Evolutionary conservation across 202 grass and related monocot genomes (phyloP).

Genomic region (Panicum virgatum): DNA sequence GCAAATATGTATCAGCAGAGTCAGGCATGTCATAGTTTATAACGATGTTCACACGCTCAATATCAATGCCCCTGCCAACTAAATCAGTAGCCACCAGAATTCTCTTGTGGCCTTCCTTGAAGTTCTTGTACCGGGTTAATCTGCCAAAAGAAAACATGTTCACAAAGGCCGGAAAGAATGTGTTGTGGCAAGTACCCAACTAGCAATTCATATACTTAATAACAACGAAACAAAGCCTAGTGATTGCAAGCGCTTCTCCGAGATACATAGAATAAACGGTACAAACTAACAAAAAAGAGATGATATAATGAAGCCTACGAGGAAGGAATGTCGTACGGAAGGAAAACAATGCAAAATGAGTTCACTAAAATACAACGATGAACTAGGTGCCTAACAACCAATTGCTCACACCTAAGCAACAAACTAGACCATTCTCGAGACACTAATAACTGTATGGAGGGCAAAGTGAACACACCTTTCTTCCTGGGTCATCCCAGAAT

Average conservation of each 20-base stretch:
- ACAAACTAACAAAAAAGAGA: too few relatives aligned
- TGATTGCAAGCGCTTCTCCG: too few relatives aligned
- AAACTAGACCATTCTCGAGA: neutral
- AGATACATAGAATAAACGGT: too few relatives aligned
- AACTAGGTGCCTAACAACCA: too few relatives aligned
- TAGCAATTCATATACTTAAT: neutral
- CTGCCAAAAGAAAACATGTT: conserved; percentile 29
- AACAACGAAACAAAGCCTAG: neutral
- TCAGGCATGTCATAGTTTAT: conserved; percentile 99
- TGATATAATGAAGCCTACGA: too few relatives aligned
- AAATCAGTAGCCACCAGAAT: conserved; percentile 94
- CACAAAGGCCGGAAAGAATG: neutral
- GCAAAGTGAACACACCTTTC: conserved; percentile 54
- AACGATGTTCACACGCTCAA: conserved; percentile 91
- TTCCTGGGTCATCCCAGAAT: conserved; percentile 98
- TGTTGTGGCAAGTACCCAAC: neutral
- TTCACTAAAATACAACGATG: too few relatives aligned
- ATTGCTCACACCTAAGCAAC: neutral
- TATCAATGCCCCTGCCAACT: conserved; percentile 96
- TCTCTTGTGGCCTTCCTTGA: conserved; percentile 98
- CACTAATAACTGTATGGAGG: neutral
- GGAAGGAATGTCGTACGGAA: too few relatives aligned
- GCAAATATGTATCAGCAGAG: conserved; percentile 91
- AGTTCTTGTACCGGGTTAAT: conserved; percentile 89
- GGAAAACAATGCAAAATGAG: too few relatives aligned